Conservation (phyloP, 2,329 filamentous ascomycete genomes). For the Gaeumannomyces sp. region DNA sequence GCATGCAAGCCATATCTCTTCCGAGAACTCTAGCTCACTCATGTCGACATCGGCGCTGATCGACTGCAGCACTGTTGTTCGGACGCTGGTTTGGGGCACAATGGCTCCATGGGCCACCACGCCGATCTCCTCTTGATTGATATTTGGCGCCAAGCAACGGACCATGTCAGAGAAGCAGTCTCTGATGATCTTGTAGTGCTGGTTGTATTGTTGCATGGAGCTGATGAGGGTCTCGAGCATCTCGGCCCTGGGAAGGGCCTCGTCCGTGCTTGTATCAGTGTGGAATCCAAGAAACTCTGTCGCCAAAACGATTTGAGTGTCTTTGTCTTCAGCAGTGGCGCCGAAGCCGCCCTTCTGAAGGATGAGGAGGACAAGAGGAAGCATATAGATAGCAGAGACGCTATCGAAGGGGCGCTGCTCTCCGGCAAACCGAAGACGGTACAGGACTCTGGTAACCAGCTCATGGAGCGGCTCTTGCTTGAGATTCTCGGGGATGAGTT, state of each 20-base stretch:
- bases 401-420: conserved; percentile 93
- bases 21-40: conserved; percentile 76
- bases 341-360: conserved; percentile 75
- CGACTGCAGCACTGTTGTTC: conserved; percentile 78
- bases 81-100: conserved; percentile 71
- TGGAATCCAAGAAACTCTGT: conserved; percentile 88
- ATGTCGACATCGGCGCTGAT: conserved; percentile 90
- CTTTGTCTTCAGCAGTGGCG: conserved; percentile 66
- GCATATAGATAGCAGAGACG: conserved; percentile 78
- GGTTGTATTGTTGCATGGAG: conserved; percentile 82
- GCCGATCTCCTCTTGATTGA: conserved; percentile 63
- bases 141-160: conserved; percentile 77
- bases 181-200: conserved; percentile 92
- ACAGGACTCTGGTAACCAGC: conserved; percentile 81
- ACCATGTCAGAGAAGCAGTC: conserved; percentile 86
- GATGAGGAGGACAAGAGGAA: conserved; percentile 75
- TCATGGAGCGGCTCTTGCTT: conserved; percentile 76
- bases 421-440: conserved; percentile 80
- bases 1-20: conserved; percentile 88
- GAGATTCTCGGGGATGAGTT: conserved; percentile 64
- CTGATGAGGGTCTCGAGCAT: conserved; percentile 66
- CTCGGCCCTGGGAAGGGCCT: conserved; percentile 67
- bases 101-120: conserved; percentile 74
- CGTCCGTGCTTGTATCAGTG: conserved; percentile 70
- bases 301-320: conserved; percentile 84